These are phyloP conservation scores for Chernovozyma aurita DNA, from an alignment of 1,139 yeast genomes.

Conservation along the genomic window DNA sequence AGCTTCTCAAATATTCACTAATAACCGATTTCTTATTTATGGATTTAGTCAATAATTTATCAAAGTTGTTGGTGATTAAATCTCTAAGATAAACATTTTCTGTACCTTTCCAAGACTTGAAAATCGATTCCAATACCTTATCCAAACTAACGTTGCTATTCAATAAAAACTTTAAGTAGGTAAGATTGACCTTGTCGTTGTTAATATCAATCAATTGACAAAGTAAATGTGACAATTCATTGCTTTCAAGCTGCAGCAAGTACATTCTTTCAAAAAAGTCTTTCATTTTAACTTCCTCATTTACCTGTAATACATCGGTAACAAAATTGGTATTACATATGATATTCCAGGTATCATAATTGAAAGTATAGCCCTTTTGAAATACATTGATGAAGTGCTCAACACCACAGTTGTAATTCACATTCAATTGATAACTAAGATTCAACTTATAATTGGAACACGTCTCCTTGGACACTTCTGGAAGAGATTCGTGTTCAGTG, in stretches of 20 bases:
- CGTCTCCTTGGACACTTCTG: constrained; percentile 2
- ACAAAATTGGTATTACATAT: constrained; percentile 29
- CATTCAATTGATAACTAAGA: constrained; percentile 25
- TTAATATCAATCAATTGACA: constrained; percentile 19
- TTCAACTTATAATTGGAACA: constrained; percentile 18
- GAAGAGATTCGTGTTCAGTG: not conserved
- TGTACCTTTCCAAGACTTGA: constrained; percentile 12
- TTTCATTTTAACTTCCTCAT: constrained; percentile 15
- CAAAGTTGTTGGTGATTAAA: constrained; percentile 12
- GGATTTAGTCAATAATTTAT: constrained; percentile 6
- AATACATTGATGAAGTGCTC: constrained; percentile 24
- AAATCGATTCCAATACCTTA: constrained; percentile 11
- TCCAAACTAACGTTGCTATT: constrained; percentile 6
- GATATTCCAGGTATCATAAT: constrained; percentile 29
- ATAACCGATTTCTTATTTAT: constrained; percentile 15
- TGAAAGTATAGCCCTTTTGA: constrained; percentile 27
- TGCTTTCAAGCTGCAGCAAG: constrained; percentile 16
- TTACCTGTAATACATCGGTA: constrained; percentile 15
- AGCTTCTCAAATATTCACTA: constrained; percentile 15
- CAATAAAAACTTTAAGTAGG: constrained; percentile 16
- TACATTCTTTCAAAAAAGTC: constrained; percentile 26
- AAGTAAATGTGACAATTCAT: constrained; percentile 14
- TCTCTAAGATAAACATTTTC: constrained; percentile 19
- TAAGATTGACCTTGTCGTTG: constrained; percentile 27
- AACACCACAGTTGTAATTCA: constrained; percentile 27